These are phyloP conservation scores for Secale cereale DNA, from an alignment of 176 grass and related monocot genomes.

Conservation along the genomic window DNA sequence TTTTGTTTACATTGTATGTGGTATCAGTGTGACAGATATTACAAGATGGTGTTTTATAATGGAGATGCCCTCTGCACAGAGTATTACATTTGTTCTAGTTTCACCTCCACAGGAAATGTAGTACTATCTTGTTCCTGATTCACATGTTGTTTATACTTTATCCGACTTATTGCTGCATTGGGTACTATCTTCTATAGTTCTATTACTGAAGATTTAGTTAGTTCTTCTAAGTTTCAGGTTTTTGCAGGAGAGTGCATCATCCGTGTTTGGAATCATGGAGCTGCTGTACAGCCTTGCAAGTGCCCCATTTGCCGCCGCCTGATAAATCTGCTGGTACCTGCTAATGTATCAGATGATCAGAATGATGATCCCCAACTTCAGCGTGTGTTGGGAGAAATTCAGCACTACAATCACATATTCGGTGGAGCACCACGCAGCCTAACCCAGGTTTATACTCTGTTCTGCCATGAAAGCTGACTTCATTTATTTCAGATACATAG, in stretches of 20 bases:
- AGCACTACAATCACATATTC: slow-evolving; percentile 70
- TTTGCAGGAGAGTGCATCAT: slow-evolving; percentile 80
- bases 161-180: not conserved
- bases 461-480: not conserved
- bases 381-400: slow-evolving; percentile 55
- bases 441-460: slow-evolving; percentile 54
- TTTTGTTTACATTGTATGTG: not conserved
- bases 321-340: slow-evolving; percentile 84
- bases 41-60: not conserved
- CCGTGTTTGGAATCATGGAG: slow-evolving; percentile 74
- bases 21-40: not conserved
- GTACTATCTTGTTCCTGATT: not conserved
- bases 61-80: not conserved
- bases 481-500: not conserved
- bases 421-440: slow-evolving; percentile 68
- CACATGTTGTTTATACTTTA: not conserved
- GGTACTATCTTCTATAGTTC: not conserved
- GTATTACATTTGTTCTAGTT: not conserved
- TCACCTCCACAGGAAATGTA: not conserved
- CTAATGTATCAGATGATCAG: slow-evolving; percentile 35
- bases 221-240: not conserved
- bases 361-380: slow-evolving; percentile 39
- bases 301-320: slow-evolving; percentile 82
- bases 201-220: slow-evolving; percentile 1
- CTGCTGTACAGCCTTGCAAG: slow-evolving; percentile 82